Evolutionary conservation across 768 basidiomycete species (phyloP).

Genomic region (Suillus subluteus): DNA sequence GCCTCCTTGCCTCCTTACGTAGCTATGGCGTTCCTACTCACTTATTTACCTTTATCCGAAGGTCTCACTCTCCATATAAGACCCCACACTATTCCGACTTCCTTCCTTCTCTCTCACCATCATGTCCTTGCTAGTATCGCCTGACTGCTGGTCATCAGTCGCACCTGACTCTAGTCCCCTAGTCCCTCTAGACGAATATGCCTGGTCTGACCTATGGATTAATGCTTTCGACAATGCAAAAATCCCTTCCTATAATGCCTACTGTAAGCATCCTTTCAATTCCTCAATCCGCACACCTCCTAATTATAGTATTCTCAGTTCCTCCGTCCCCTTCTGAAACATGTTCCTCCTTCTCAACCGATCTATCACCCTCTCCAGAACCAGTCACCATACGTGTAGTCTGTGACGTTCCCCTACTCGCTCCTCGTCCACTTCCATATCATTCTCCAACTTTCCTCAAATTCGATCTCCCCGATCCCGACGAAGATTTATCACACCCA

Average conservation of each 20-base stretch:
- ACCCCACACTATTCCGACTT: background rate
- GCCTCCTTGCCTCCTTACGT: no score
- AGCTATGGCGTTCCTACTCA: no score
- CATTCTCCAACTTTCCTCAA: constrained; percentile 72
- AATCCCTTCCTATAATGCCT: no score
- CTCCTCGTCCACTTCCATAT: constrained; percentile 70
- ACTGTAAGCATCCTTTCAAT: no score
- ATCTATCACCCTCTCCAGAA: constrained; percentile 28
- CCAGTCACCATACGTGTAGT: constrained; percentile 49
- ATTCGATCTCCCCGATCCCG: constrained; percentile 67
- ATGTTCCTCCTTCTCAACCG: constrained; percentile 30
- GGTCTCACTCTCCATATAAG: constrained; percentile 5
- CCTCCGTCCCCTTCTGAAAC: constrained; percentile 49
- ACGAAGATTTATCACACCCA: constrained; percentile 71
- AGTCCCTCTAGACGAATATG: no score
- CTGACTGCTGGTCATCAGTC: no score
- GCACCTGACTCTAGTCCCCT: no score
- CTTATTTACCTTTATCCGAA: background rate
- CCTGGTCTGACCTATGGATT: no score
- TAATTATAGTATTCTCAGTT: constrained; percentile 29
- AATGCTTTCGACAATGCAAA: background rate
- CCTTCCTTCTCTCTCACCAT: background rate
- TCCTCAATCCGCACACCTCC: background rate
- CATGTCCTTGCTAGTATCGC: background rate
- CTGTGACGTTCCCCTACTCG: constrained; percentile 69